Evolutionary conservation across 768 basidiomycete species (phyloP), one percentile per base, ranked within the genome.

Genomic region (Hemileccinum impolitum): DNA sequence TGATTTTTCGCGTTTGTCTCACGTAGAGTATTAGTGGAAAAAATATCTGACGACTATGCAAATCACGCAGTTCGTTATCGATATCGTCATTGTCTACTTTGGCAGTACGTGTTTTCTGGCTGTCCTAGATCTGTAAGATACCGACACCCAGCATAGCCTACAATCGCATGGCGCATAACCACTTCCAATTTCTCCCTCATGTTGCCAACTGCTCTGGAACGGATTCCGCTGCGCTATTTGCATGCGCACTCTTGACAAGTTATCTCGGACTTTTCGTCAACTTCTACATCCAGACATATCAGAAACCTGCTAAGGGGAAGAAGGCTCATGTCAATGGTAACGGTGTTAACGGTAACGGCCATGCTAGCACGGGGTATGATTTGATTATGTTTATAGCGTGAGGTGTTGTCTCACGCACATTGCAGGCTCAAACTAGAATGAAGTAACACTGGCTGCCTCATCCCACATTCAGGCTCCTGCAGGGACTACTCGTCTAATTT

Each of bases 11-110:
- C 10, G 18, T 37, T 34, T 38, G 9, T 47, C 50, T 55, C 43
- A 59, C 31, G 2, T 6, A 21, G 14, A 12, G 35, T 9, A 18
- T 41, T 61, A 94, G 95, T 99, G 96, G 96, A 99, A 99, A 77
- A 94, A 94, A 70, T 94, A 99, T 71, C 70, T 98, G 53, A 99
- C 96, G 35, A 83, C 80, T 21, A 87, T 99, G 86, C 96, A 99
- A 74, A 99, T 99, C 60, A 78, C 78, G 19, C 96, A 99, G 72
- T 99, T 98, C 67, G 70, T 98, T 54, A 84, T 98, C 63, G 95
- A 99, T 71, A 72, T 99, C 17, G 79, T 79, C 68, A 72, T 88
- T 48, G 90, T 94, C 53, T 98, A 96, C 77, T 96, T 94, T 58
- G 96, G 91, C 64, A 94, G 94, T 91, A 64, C 60, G 94, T 85